Evolutionary conservation across 495 filamentous ascomycete genomes (phyloP), one percentile per base, ranked within the genome.

Genomic region (Penicillium maclennaniae): DNA sequence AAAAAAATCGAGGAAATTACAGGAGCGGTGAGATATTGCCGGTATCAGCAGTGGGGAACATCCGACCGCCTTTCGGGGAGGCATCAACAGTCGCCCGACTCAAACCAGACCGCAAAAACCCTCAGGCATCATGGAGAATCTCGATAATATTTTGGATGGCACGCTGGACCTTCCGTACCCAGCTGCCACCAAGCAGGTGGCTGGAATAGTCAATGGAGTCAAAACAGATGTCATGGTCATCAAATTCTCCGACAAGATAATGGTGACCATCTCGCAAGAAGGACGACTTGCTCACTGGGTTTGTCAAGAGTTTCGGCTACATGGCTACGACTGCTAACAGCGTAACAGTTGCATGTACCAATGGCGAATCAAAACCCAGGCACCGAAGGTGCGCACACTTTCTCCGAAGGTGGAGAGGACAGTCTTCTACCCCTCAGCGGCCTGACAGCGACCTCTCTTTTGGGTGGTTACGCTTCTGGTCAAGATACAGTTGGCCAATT

Each of bases 271-370:
- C 52, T 88, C 88, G 4, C 92, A 96, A 68, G 80, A 82, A 52
- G 93, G 92, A 38, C 80, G 88, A 56, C 73, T 97, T 34, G 87
- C 88, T 8, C 93, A 97, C 74, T 98, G 93, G 93, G 91, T 96
- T 66, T 55, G 74, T 74, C 25, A 34, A 3, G 45, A 28, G 17
- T 36, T 27, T 54, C 5, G 27, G 6, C 45, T 9, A 45, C 12
- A 12, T 6, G 12, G 27, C 5, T 38, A 15, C 7, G 9, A 15
- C n/a, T 15, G 6, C 62, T 68, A 51, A 68, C 45, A n/a, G 6
- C 4, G 45, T 25, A 47, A 34, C 51, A 97, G 92, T 79, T 96
- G 34, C 91, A 96, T 76, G 89, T 97, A 17, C 88, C 90, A 4
- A 81, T 97, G 38, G 84, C 83, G 45, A 82, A 83, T 26, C 70